phyloP scores from a whole-genome alignment of 2,329 filamentous ascomycete genomes.

The Aspergillus persii region DNA sequence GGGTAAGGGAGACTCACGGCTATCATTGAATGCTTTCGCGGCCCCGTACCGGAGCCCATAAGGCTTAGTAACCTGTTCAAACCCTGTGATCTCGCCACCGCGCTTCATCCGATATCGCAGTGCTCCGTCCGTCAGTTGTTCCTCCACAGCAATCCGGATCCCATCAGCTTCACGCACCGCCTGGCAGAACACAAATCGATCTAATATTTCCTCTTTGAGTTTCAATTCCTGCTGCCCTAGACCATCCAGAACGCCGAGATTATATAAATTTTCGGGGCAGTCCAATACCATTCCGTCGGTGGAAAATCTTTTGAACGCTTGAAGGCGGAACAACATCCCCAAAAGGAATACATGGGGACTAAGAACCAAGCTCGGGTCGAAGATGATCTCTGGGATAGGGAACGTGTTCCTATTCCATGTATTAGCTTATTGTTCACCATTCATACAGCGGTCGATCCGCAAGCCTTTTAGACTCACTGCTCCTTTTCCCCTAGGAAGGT shows the following conservation, averaged over 20 bases:
- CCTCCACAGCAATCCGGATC: slow-evolving; percentile 24
- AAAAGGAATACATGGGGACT: not conserved
- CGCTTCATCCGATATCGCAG: slow-evolving; percentile 25
- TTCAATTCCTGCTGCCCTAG: slow-evolving; percentile 32
- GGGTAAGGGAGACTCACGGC: slow-evolving; percentile 23
- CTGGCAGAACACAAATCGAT: slow-evolving; percentile 34
- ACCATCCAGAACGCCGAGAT: slow-evolving; percentile 31
- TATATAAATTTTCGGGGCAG: slow-evolving; percentile 34
- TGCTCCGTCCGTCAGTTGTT: slow-evolving; percentile 23
- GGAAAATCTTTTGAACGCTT: slow-evolving; percentile 29
- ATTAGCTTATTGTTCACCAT: not conserved
- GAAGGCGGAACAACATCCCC: slow-evolving; percentile 27
- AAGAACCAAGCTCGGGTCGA: not conserved
- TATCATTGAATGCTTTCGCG: slow-evolving; percentile 37
- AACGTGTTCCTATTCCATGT: not conserved
- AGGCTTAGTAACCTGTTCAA: slow-evolving; percentile 28
- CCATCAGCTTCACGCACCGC: slow-evolving; percentile 19
- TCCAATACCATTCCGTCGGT: slow-evolving; percentile 25
- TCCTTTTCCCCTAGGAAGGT: slow-evolving; percentile 23
- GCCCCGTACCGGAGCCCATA: slow-evolving; percentile 33
- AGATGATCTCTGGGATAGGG: not conserved
- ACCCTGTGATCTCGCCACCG: slow-evolving; percentile 32
- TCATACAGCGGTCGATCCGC: too few relatives aligned
- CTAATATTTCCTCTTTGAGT: slow-evolving; percentile 30
- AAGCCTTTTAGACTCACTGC: slow-evolving; percentile 12